These are phyloP conservation scores for Phytophthora lateralis DNA, from an alignment of 352 stramenopile genomes.

Conservation along the genomic window DNA sequence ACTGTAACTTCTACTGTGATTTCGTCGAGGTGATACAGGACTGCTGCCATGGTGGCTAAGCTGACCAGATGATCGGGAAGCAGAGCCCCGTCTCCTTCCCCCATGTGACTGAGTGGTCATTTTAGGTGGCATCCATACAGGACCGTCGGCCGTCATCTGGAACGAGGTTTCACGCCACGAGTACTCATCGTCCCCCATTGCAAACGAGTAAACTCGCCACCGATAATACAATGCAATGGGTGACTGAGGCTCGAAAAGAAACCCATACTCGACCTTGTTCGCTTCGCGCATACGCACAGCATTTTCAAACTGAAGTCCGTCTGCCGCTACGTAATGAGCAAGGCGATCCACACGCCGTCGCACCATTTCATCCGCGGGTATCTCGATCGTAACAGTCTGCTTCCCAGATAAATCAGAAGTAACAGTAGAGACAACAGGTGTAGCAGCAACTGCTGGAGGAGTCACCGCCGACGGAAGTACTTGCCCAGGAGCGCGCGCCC, in stretches of 20 bases:
- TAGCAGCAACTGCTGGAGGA: slow-evolving; percentile 7
- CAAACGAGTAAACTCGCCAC: slow-evolving; percentile 75
- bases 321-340: slow-evolving; percentile 63
- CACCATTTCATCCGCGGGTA: slow-evolving; percentile 40
- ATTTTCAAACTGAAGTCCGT: slow-evolving; percentile 75
- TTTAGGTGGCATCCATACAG: slow-evolving; percentile 67
- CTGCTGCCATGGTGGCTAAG: slow-evolving; percentile 15
- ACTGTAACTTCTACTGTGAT: slow-evolving; percentile 30
- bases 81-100: slow-evolving; percentile 19
- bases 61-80: slow-evolving; percentile 30
- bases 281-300: slow-evolving; percentile 53
- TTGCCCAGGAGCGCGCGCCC: slow-evolving; percentile 10
- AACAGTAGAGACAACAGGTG: neutral
- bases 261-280: slow-evolving; percentile 41
- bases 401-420: slow-evolving; percentile 9
- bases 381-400: slow-evolving; percentile 41
- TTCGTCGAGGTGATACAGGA: slow-evolving; percentile 12
- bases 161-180: slow-evolving; percentile 60
- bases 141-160: slow-evolving; percentile 60
- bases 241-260: slow-evolving; percentile 56
- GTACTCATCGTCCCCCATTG: slow-evolving; percentile 63
- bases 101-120: slow-evolving; percentile 17
- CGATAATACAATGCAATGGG: slow-evolving; percentile 64
- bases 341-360: slow-evolving; percentile 51
- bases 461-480: slow-evolving; percentile 16